Conservation (phyloP, 1,284 basidiomycete genomes). For the Austroboletus olivaceoglutinosus region DNA sequence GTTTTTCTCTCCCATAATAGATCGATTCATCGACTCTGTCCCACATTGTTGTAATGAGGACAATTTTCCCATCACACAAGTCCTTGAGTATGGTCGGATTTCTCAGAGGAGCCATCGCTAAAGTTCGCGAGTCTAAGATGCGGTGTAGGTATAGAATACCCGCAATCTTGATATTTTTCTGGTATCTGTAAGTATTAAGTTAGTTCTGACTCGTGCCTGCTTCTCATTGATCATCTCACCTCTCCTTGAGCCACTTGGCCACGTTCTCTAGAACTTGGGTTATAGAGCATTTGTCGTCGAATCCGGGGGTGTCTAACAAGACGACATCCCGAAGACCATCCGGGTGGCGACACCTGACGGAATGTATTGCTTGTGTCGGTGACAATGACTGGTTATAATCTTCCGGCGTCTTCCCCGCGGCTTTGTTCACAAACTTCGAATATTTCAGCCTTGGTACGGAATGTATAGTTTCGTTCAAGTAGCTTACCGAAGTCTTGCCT, state of each 20-base stretch:
- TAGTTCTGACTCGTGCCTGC: not conserved
- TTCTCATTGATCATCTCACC: slow-evolving; percentile 8
- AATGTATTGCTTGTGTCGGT: slow-evolving; percentile 16
- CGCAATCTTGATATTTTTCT: slow-evolving; percentile 16
- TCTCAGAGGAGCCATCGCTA: slow-evolving; percentile 36
- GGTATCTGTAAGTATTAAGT: slow-evolving; percentile 9
- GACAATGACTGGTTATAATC: no score
- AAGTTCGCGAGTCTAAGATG: slow-evolving; percentile 43
- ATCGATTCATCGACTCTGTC: slow-evolving; percentile 20
- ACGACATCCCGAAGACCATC: slow-evolving; percentile 17
- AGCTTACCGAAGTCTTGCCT: slow-evolving; percentile 39
- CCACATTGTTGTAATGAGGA: slow-evolving; percentile 33
- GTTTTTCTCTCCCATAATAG: slow-evolving; percentile 13
- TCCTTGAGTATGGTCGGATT: slow-evolving; percentile 24
- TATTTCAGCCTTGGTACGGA: not conserved
- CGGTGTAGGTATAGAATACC: slow-evolving; percentile 30
- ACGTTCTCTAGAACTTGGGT: slow-evolving; percentile 16
- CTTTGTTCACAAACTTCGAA: slow-evolving; percentile 21
- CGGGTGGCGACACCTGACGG: slow-evolving; percentile 11
- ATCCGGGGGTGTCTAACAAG: slow-evolving; percentile 28
- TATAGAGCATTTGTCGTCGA: slow-evolving; percentile 24
- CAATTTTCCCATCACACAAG: slow-evolving; percentile 27
- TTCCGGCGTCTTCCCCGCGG: slow-evolving; percentile 8
- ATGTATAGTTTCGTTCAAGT: not conserved
- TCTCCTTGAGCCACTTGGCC: slow-evolving; percentile 22